Evolutionary conservation across 139 green algal species (phyloP), one percentile per base, ranked within the genome.

Genomic region (Limnomonas spitsbergensis): DNA sequence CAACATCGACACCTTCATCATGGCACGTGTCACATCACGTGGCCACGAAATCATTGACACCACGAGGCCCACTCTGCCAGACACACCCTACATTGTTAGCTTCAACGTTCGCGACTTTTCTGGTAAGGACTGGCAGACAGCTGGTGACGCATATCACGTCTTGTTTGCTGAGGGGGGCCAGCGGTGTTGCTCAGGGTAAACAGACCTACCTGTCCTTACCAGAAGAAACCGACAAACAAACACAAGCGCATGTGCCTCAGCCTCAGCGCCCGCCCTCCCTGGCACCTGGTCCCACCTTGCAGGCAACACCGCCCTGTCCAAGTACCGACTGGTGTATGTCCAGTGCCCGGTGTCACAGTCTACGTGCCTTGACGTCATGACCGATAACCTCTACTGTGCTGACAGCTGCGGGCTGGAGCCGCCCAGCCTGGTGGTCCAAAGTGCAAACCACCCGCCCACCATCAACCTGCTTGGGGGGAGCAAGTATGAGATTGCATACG

Each of bases 241-340:
- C n/a, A n/a, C n/a, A n/a, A n/a, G n/a, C n/a, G n/a, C n/a, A n/a
- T n/a, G n/a, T n/a, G n/a, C n/a, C n/a, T n/a, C n/a, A n/a, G n/a
- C n/a, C n/a, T n/a, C n/a, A n/a, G n/a, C n/a, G n/a, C n/a, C n/a
- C n/a, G n/a, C n/a, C n/a, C n/a, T n/a, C n/a, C n/a, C n/a, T n/a
- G n/a, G n/a, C n/a, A n/a, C n/a, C n/a, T n/a, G n/a, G 47, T 20
- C 47, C 20, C 20, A 14, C 20, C 47, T 61, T 20, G 20, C 47
- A 61, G 83, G 79, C 47, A 87, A 87, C 71, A 52, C 40, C 3
- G 75, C 80, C 2, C 38, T 2, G 0, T 40, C 37, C 24, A 69
- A 77, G 38, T 79, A 76, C 53, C 83, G 83, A 2, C 79, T 82
- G 36, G 79, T 87, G 77, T 81, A 78, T 42, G 83, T 87, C 40